These are phyloP conservation scores for Calonectria hongkongensis DNA, from an alignment of 2,329 filamentous ascomycete species.

Conservation along the genomic window DNA sequence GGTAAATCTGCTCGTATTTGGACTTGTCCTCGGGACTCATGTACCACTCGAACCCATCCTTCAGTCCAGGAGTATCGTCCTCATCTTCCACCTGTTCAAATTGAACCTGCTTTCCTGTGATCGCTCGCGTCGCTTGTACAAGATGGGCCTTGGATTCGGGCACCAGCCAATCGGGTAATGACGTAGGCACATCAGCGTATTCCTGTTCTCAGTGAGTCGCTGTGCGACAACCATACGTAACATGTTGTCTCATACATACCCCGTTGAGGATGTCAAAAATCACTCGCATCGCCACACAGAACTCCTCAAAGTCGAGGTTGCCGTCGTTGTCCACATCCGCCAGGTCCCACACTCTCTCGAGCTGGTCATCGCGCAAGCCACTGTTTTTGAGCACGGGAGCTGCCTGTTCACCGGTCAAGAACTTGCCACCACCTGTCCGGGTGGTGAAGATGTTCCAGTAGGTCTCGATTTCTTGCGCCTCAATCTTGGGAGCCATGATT, in stretches of 20 bases:
- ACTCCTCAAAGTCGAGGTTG: slow-evolving; percentile 99
- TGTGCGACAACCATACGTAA: slow-evolving; percentile 29
- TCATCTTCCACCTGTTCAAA: slow-evolving; percentile 93
- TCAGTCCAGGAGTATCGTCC: slow-evolving; percentile 87
- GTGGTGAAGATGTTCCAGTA: slow-evolving; percentile 80
- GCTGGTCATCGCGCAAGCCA: slow-evolving; percentile 80
- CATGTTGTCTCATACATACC: slow-evolving; percentile 66
- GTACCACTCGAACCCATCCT: slow-evolving; percentile 99
- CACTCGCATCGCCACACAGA: slow-evolving; percentile 98
- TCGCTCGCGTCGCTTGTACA: slow-evolving; percentile 86
- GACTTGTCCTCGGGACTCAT: slow-evolving; percentile 93
- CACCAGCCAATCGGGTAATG: slow-evolving; percentile 95
- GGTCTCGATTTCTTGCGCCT: slow-evolving; percentile 77
- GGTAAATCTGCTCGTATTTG: slow-evolving; percentile 99
- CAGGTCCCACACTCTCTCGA: slow-evolving; percentile 98
- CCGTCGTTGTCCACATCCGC: slow-evolving; percentile 98
- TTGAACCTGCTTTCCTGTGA: slow-evolving; percentile 85
- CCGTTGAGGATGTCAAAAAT: slow-evolving; percentile 99
- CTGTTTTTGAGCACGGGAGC: slow-evolving; percentile 79
- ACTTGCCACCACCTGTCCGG: slow-evolving; percentile 76
- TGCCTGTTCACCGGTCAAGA: slow-evolving; percentile 76
- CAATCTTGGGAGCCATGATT: slow-evolving; percentile 76
- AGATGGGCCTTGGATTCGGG: slow-evolving; percentile 96
- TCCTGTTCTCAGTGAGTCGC: slow-evolving; percentile 73
- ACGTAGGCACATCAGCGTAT: slow-evolving; percentile 89